Evolutionary conservation across 306 rosid genomes (phyloP), one percentile per base, ranked within the genome.

Genomic region (Castanea crenata): DNA sequence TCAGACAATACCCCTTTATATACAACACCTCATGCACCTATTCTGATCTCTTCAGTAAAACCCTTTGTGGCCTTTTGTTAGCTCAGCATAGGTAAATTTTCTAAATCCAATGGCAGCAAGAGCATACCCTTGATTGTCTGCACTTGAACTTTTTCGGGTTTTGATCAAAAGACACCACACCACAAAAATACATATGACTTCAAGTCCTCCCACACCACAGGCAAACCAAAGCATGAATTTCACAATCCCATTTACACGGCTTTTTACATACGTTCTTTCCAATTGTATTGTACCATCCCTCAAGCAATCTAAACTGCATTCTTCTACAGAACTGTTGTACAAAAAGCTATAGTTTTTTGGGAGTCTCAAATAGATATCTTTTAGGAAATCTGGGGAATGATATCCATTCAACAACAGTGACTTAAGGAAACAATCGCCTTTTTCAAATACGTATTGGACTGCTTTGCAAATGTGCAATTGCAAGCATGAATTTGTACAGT

Each of bases 201-300:
- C 89, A 31, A 89, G 9, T 20, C 67, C 88, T 9, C 92, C 92
- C n/a, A 91, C 5, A 19, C 87, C 93, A 9, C 51, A 65, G 4
- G 72, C 90, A 64, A 87, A 74, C 87, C 83, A 80, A 3, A 87
- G 19, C 75, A 90, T 3, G 75, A 76, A 71, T 21, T 65, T 88
- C 13, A 81, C 57, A 1, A 62, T 64, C 25, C 59, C 52, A 64
- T 70, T 85, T 14, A 3, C 81, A 0, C 18, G 78, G 1, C 25
- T 72, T 79, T 77, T 55, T 3, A 21, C 58, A 41, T 80, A 84
- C 9, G 51, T 63, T 69, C 74, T 82, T 41, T 71, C 52, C 15
- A 86, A 72, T 44, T 55, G 35, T 23, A 67, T 6, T 2, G 46
- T 58, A 58, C 20, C 55, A 1, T 27, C 23, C 2, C 41, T 44